phyloP scores from a whole-genome alignment of 305 asterid species.

The Coffea humblotiana region DNA sequence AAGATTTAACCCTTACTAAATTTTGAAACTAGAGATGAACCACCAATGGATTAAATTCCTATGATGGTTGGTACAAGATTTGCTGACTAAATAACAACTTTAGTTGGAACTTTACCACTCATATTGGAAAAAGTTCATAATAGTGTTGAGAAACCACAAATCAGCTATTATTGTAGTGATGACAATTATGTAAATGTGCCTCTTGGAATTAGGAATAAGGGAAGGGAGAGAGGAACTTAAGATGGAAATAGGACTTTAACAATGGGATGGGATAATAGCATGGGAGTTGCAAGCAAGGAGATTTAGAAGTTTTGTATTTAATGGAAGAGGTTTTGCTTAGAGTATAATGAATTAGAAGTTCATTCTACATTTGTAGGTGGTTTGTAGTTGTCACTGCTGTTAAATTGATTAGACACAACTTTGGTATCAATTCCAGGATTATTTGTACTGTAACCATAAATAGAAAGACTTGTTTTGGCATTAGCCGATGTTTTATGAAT shows the following conservation, averaged over 20 bases:
- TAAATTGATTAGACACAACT: too few relatives aligned
- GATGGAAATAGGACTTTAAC: background rate
- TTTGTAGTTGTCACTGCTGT: background rate
- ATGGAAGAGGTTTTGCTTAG: background rate
- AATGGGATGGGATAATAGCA: too few relatives aligned
- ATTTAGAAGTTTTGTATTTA: background rate
- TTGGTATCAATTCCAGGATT: background rate
- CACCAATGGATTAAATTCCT: background rate
- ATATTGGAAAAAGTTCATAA: background rate
- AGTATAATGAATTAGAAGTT: background rate
- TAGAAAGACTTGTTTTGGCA: background rate
- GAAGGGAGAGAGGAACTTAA: background rate
- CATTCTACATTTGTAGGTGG: background rate
- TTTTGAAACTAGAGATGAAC: too few relatives aligned
- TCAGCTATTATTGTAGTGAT: background rate
- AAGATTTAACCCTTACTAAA: too few relatives aligned
- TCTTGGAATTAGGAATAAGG: background rate
- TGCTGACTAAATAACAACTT: background rate
- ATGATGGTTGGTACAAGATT: background rate
- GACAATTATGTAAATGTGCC: background rate
- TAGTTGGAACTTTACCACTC: background rate
- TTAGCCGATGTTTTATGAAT: background rate
- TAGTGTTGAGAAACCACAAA: background rate
- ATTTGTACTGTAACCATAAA: background rate
- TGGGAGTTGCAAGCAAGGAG: background rate